phyloP scores from a whole-genome alignment of 1,284 basidiomycete species.

The Cystobasidiaceae sp. region DNA sequence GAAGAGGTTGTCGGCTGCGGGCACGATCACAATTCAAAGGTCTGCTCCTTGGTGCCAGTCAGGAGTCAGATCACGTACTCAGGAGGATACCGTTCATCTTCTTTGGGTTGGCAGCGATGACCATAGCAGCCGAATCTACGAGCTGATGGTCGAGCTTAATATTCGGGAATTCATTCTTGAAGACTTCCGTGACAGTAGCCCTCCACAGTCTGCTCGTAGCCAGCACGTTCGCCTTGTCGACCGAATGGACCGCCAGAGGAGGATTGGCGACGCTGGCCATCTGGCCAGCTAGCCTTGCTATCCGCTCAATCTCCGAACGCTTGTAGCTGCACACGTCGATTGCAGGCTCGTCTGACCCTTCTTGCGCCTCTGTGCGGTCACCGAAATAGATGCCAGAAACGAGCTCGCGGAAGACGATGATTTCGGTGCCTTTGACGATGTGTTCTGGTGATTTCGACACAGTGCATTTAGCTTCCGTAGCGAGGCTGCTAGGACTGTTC shows the following conservation, averaged over 20 bases:
- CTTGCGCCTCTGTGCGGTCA: constrained; percentile 71
- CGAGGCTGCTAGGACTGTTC: constrained; percentile 47
- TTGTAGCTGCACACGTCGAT: constrained; percentile 84
- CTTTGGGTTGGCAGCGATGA: constrained; percentile 83
- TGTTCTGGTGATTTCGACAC: background rate
- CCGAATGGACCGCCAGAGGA: constrained; percentile 80
- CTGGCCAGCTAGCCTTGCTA: constrained; percentile 90
- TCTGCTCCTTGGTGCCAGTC: background rate
- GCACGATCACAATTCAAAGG: background rate
- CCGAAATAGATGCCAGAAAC: constrained; percentile 74
- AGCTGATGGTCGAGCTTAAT: constrained; percentile 75
- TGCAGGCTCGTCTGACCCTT: constrained; percentile 46
- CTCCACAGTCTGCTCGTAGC: constrained; percentile 93
- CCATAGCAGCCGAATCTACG: constrained; percentile 95
- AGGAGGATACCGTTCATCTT: constrained; percentile 94
- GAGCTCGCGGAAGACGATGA: constrained; percentile 92
- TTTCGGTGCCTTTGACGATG: constrained; percentile 53
- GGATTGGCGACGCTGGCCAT: constrained; percentile 80
- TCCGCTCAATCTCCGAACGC: constrained; percentile 82
- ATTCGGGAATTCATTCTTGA: constrained; percentile 78
- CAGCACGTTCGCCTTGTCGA: constrained; percentile 99
- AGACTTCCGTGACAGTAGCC: constrained; percentile 76
- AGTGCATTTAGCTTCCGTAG: no score
- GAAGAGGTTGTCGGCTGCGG: constrained; percentile 76
- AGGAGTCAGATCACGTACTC: constrained; percentile 46